Evolutionary conservation across 306 rosid species (phyloP).

Genomic region (Nissolia schottii): DNA sequence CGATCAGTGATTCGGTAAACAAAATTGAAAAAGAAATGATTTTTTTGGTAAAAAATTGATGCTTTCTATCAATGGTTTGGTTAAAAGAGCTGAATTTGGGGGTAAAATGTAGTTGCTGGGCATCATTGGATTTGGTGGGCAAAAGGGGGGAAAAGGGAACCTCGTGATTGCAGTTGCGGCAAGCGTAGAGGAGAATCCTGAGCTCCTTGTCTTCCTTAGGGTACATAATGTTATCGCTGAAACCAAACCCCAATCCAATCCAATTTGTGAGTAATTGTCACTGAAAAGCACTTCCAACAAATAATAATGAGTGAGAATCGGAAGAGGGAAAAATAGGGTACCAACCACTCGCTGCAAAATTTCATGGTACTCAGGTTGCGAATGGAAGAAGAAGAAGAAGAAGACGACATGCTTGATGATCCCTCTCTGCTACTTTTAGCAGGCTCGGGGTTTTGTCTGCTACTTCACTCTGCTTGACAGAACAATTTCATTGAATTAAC

Average conservation of each 20-base stretch:
- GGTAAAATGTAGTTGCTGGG: neutral
- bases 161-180: constrained; percentile 98
- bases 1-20: neutral
- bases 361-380: constrained; percentile 93
- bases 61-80: neutral
- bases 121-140: neutral
- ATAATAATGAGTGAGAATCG: neutral
- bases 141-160: constrained; percentile 24
- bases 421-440: neutral
- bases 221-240: constrained; percentile 92
- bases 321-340: neutral
- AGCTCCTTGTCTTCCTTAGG: constrained; percentile 86
- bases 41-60: neutral
- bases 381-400: neutral
- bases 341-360: constrained; percentile 96
- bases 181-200: constrained; percentile 82
- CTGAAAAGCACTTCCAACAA: neutral
- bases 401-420: neutral
- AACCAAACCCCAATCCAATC: neutral
- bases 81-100: neutral
- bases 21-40: neutral
- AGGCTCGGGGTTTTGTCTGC: neutral
- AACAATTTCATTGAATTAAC: too few species aligned
- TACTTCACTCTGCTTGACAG: neutral
- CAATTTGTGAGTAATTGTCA: neutral